Base-by-base conservation (phyloP, 495 filamentous ascomycete genomes). In the Filosporella fistucella region DNA sequence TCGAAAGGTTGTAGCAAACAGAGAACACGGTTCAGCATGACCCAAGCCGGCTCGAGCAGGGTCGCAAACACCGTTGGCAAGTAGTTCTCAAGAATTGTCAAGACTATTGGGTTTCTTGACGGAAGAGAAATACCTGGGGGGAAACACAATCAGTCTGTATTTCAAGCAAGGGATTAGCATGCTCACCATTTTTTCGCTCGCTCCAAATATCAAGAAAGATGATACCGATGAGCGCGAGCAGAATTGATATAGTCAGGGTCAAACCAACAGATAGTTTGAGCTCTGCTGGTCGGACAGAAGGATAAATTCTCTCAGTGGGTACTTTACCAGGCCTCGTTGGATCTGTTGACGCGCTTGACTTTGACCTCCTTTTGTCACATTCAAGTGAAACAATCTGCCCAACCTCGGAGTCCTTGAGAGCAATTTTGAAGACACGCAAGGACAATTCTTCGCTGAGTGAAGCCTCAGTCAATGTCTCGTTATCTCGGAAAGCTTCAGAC, bases 1-100 rank as follows among this genome's bases (percentile, higher is more conserved):
- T 71, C 62, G 32, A 74, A 67, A 9, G 74, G 72, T 46, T 71
- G 60, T 1, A 75, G 46, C 7, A 75, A 25, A 29, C 68, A 74
- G 3, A 71, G 41, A 1, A 67, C 40, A 0, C 72, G 63, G 33
- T 68, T 69, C 0, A 79, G 30, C 0, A 76, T 43, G 2, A 72
- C 55, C 63, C 71, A 71, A 5, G 68, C 59, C 0, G 75, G 67
- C 38, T 79, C 75, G 0, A 71, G 52, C 0, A 68, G 38, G 0
- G 74, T 74, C 0, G 68, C 66, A 23, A 74, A 52, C 4, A 55
- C 47, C 0, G 69, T 75, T 1, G 74, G 72, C 1, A 71, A 36
- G 37, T 70, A 73, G 25, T 68, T 71, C n/a, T 67, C 59, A 1
- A 72, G 21, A 5, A 77, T 14, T 17, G 70, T 67, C 4, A 60